phyloP scores from a whole-genome alignment of 169 alveolate species.

The Plasmodium knowlesi region DNA sequence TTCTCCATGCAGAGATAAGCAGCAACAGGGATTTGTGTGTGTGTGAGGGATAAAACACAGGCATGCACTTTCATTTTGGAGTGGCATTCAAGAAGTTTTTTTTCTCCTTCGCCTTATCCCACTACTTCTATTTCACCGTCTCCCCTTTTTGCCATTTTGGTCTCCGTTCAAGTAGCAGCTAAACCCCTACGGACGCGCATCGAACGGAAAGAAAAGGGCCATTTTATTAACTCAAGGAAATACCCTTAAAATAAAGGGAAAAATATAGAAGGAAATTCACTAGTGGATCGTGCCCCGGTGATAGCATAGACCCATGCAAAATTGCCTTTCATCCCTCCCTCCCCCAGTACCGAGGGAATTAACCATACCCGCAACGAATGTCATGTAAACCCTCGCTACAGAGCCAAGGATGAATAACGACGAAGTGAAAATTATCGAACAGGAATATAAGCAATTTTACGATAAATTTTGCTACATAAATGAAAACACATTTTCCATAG shows the following conservation, averaged over 20 bases:
- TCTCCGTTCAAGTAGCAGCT: background rate
- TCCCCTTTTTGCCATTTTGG: background rate
- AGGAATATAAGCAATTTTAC: conserved; percentile 35
- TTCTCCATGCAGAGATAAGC: background rate
- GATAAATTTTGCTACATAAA: conserved; percentile 14
- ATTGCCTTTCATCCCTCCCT: background rate
- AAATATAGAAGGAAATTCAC: background rate
- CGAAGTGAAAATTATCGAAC: conserved; percentile 41
- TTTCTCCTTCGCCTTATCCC: background rate
- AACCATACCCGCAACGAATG: background rate
- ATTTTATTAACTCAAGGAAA: background rate
- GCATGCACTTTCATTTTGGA: background rate
- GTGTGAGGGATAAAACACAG: background rate
- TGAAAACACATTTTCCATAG: conserved; percentile 31
- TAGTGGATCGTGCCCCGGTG: background rate
- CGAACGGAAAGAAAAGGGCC: background rate
- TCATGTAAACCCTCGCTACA: background rate
- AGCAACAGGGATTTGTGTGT: background rate
- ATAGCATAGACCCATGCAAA: background rate
- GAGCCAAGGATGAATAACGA: conserved; percentile 9
- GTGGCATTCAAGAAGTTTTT: background rate
- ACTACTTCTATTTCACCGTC: background rate
- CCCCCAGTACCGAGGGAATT: background rate
- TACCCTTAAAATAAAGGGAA: background rate
- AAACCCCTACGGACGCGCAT: background rate